Evolutionary conservation across 495 filamentous ascomycete genomes (phyloP).

Genomic region (Penicillium alfredii): DNA sequence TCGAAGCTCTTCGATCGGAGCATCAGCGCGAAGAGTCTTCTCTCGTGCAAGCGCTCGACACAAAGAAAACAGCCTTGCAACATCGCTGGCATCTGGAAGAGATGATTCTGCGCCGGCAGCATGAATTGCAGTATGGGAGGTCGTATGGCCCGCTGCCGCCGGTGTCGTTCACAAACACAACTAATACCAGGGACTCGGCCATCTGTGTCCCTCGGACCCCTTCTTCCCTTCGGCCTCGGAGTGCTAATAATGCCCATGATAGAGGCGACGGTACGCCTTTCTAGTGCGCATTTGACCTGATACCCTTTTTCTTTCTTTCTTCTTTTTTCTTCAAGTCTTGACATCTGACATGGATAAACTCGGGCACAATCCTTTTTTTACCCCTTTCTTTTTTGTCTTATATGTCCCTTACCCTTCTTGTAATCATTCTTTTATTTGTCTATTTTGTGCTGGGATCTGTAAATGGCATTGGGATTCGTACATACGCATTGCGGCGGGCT

Average conservation of each 20-base stretch:
- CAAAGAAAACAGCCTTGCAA: slow-evolving; percentile 45
- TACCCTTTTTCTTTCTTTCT: slow-evolving; percentile 16
- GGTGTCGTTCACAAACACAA: slow-evolving; percentile 28
- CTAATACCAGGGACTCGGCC: slow-evolving; percentile 24
- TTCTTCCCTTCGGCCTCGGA: not conserved
- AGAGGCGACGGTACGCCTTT: no score
- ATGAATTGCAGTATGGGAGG: slow-evolving; percentile 46
- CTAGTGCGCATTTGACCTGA: slow-evolving; percentile 13
- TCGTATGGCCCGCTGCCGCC: slow-evolving; percentile 45
- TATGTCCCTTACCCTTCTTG: slow-evolving; percentile 22
- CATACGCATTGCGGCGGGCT: slow-evolving; percentile 23
- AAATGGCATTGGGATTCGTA: slow-evolving; percentile 8
- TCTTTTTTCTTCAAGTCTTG: slow-evolving; percentile 2
- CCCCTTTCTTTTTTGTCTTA: slow-evolving; percentile 3
- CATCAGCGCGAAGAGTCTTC: slow-evolving; percentile 48
- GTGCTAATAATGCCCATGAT: slow-evolving; percentile 2
- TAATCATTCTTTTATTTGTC: slow-evolving; percentile 22
- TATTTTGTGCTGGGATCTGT: slow-evolving; percentile 1
- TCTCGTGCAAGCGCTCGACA: slow-evolving; percentile 40
- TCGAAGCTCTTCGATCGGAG: slow-evolving; percentile 50
- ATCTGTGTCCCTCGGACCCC: slow-evolving; percentile 14
- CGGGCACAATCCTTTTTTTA: not conserved
- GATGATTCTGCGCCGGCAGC: slow-evolving; percentile 54
- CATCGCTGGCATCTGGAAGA: slow-evolving; percentile 58
- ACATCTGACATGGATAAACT: slow-evolving; percentile 2